These are phyloP conservation scores for Microglena sp. DNA, from an alignment of 139 green algal species.

Conservation along the genomic window DNA sequence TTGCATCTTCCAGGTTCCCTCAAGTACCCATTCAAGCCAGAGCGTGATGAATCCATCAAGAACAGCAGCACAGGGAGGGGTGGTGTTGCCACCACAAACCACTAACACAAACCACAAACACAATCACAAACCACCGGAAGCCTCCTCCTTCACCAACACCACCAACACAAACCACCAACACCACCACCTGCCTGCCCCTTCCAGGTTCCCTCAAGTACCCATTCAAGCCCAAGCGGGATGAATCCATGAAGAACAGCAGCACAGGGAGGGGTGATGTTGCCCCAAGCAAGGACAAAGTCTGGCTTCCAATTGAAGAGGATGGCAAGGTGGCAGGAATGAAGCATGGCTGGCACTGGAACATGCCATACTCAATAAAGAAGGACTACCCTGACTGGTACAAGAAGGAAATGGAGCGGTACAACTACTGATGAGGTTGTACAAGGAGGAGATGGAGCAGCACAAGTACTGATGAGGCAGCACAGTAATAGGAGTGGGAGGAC, in stretches of 20 bases:
- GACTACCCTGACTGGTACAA: slow-evolving; percentile 40
- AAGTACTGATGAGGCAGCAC: too few relatives aligned
- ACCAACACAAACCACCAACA: not conserved
- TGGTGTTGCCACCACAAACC: not conserved
- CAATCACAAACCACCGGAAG: not conserved
- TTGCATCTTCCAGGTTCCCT: not conserved
- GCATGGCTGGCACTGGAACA: slow-evolving; percentile 51
- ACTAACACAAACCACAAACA: not conserved
- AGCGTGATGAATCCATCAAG: not conserved
- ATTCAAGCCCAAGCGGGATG: not conserved
- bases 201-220: not conserved
- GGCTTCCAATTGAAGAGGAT: slow-evolving; percentile 23
- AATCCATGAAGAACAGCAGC: not conserved
- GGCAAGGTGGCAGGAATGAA: slow-evolving; percentile 19
- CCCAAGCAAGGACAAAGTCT: not conserved
- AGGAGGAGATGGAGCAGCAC: too few relatives aligned
- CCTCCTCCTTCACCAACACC: too few relatives aligned
- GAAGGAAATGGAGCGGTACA: slow-evolving; percentile 41
- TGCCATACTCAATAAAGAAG: slow-evolving; percentile 31
- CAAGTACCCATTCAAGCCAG: not conserved
- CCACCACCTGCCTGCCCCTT: not conserved
- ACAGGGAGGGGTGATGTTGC: not conserved
- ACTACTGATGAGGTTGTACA: slow-evolving; percentile 25
- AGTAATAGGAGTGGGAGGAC: too few relatives aligned
- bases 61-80: not conserved